These are phyloP conservation scores for Malassezia yamatoensis DNA, from an alignment of 1,284 basidiomycete genomes.

Conservation along the genomic window DNA sequence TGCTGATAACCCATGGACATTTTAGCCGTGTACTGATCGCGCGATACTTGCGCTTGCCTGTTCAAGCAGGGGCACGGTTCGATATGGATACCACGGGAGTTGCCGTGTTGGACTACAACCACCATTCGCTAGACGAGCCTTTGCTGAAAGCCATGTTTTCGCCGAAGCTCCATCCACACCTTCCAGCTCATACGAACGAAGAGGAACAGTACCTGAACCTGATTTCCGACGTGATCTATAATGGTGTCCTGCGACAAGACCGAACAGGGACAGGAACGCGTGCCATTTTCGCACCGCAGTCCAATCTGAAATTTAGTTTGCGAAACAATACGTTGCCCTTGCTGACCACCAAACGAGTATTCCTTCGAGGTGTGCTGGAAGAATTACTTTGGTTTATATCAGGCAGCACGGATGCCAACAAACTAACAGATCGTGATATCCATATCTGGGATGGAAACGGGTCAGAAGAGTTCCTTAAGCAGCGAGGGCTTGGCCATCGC, in stretches of 20 bases:
- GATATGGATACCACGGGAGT: slow-evolving; percentile 44
- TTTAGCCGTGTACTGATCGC: slow-evolving; percentile 43
- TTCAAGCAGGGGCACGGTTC: slow-evolving; percentile 31
- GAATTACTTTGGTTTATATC: slow-evolving; percentile 91
- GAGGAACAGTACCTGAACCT: slow-evolving; percentile 44
- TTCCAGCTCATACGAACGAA: slow-evolving; percentile 21
- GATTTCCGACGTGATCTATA: slow-evolving; percentile 31
- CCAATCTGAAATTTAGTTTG: slow-evolving; percentile 32
- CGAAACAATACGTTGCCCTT: slow-evolving; percentile 58
- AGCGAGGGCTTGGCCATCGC: slow-evolving; percentile 69
- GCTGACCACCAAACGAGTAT: slow-evolving; percentile 89
- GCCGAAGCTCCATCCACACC: slow-evolving; percentile 23
- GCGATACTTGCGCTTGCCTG: slow-evolving; percentile 35
- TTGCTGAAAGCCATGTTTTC: slow-evolving; percentile 41
- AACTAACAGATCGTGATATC: slow-evolving; percentile 71
- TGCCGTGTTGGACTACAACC: slow-evolving; percentile 41
- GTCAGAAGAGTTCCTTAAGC: slow-evolving; percentile 72
- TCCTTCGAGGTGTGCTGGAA: slow-evolving; percentile 79
- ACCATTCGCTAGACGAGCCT: slow-evolving; percentile 39
- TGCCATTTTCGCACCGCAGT: slow-evolving; percentile 41
- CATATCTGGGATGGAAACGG: slow-evolving; percentile 99
- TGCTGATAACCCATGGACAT: slow-evolving; percentile 44
- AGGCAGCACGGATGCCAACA: slow-evolving; percentile 70
- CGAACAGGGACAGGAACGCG: slow-evolving; percentile 45
- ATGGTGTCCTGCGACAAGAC: slow-evolving; percentile 32